Base-by-base conservation (phyloP, 805 yeast genomes). In the Limtongia smithiae region DNA sequence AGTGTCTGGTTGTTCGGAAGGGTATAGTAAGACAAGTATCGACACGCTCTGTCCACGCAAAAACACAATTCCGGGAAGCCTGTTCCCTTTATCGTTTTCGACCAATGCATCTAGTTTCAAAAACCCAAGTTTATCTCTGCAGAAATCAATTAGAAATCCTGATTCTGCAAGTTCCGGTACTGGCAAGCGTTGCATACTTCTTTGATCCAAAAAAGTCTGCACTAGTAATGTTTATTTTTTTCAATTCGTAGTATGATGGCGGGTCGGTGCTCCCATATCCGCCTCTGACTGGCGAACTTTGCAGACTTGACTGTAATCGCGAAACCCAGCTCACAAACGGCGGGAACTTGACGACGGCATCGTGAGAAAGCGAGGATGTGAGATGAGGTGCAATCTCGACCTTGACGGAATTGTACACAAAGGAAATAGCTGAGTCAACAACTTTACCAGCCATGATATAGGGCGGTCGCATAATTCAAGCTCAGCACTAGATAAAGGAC, bases 21-120 rank as follows among this genome's bases (percentile, higher is more conserved):
- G 53, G 34, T 51, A 51, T 17, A 55, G 48, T 12, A 62, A 25
- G 14, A 62, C 62, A 12, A 62, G 50, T 41, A 62, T 58, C 4
- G 62, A 63, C 14, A 55, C 63, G 18, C 60, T 49, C 31, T 43
- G 55, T 7, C 65, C 65, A 30, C 65, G 50, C 22, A 62, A 44
- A 36, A 62, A 43, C n/a, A 58, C 64, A 9, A 62, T 48, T n/a
- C 65, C 65, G 1, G 65, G 64, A 4, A 62, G 35, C 6, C 41
- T 20, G 31, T 37, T 49, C 9, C 57, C 57, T 22, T 49, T 32
- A 11, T 55, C 54, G 40, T 61, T 58, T 20, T 47, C 42, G 17
- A 61, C 60, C 9, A 47, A 41, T 17, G 63, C 60, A 34, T 52
- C 46, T 33, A 62, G 22, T 43, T 62, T 62, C 36, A 62, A 30